Base-by-base conservation (phyloP, 2,329 filamentous ascomycete species). In the Fusarium marasasianum region DNA sequence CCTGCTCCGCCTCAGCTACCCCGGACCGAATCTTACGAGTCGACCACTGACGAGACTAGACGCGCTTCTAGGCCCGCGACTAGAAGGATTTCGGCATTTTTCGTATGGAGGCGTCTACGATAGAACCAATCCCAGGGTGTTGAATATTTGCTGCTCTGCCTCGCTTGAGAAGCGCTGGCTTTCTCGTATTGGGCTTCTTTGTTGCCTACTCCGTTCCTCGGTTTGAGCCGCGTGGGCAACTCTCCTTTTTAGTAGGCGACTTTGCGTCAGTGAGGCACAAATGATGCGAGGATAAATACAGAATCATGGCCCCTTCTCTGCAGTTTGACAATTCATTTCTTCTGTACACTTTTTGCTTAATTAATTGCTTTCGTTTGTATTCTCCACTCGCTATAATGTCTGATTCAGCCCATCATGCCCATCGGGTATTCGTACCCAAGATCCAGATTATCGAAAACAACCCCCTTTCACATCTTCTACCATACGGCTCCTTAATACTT, bases 401-500 rank as follows among this genome's bases (percentile, higher is more conserved):
- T 43, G 48, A 44, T 15, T 53, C 43, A n/a, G 24, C 26, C 22
- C 50, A 43, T n/a, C 47, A 29, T 17, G 38, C 22, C 14, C 47
- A 61, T 29, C 37, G 38, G 31, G 38, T 24, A 7, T 14, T 2
- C 2, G 44, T 10, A 22, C 64, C 66, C 31, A 69, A 69, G 43
- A 69, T 69, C 17, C 31, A 43, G 1, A 40, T 7, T 1, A 17
- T 69, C 13, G 55, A 69, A 12, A 69, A 69, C 38, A 48, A 69
- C 20, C 64, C 64, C 5, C 48, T 69, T 14, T 54, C 66, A 11
- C 22, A 31, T 17, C 26, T 69, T 11, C 20, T 69, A 1, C 55
- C 66, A 3, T 63, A 69, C 13, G 66, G 66, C 17, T 69, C 66
- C 31, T 31, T 69, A 24, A 69, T 69, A 17, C 64, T 69, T 6